Evolutionary conservation across 441 rosid species (phyloP).

Genomic region (Erodium moschatum): DNA sequence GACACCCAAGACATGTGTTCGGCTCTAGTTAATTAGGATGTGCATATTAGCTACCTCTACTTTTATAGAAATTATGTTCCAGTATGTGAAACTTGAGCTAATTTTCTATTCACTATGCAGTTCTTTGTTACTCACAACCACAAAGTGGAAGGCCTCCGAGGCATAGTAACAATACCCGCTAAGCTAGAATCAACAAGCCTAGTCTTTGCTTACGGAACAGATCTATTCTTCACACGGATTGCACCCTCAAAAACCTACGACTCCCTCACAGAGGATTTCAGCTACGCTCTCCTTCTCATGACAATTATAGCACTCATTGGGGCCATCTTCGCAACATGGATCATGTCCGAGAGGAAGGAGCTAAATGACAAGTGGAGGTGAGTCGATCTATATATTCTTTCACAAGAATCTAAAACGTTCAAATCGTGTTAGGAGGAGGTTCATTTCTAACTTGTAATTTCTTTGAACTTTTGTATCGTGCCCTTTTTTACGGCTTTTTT

Average conservation of each 20-base stretch:
- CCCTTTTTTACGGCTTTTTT: no score
- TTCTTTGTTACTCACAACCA: slow-evolving; percentile 71
- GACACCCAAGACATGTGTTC: neutral
- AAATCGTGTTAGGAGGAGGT: no score
- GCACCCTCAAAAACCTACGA: slow-evolving; percentile 97
- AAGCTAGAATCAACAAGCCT: slow-evolving; percentile 93
- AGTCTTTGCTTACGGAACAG: slow-evolving; percentile 80
- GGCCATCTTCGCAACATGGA: slow-evolving; percentile 88
- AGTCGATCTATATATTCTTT: slow-evolving; percentile 8
- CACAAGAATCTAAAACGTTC: no score
- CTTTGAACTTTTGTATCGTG: no score
- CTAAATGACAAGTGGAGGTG: slow-evolving; percentile 87
- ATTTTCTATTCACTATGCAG: slow-evolving; percentile 30
- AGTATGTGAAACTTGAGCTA: neutral
- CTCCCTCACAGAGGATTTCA: slow-evolving; percentile 94
- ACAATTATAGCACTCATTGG: slow-evolving; percentile 79
- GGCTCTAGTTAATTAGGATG: neutral
- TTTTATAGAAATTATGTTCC: no score
- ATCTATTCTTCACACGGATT: slow-evolving; percentile 80
- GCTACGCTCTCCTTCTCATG: slow-evolving; percentile 81
- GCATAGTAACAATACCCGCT: slow-evolving; percentile 72
- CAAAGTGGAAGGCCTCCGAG: slow-evolving; percentile 78
- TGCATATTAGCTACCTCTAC: no score
- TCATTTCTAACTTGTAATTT: no score
- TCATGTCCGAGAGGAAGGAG: slow-evolving; percentile 85